Conservation (phyloP, 2,329 filamentous ascomycete species). For the Venturia carpophila region DNA sequence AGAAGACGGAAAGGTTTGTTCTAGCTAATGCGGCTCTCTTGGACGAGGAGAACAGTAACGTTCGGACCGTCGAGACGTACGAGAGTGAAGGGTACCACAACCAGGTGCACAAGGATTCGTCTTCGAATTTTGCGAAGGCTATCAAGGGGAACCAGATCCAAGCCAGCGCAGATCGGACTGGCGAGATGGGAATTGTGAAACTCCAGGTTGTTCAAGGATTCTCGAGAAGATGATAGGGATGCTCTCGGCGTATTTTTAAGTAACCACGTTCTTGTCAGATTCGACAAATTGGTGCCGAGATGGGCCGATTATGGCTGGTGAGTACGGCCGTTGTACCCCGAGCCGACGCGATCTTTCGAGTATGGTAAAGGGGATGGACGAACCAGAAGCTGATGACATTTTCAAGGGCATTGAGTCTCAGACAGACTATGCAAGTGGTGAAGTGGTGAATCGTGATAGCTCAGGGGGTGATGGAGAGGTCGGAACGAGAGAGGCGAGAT, state of each 20-base stretch:
- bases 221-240: not conserved
- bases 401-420: too few species aligned
- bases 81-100: constrained; percentile 5
- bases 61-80: constrained; percentile 12
- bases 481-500: not conserved
- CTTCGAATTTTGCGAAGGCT: not conserved
- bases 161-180: not conserved
- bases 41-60: constrained; percentile 2
- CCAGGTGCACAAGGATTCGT: not conserved
- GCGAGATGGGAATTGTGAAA: constrained; percentile 11
- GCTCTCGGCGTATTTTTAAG: not conserved
- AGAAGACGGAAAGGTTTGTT: not conserved
- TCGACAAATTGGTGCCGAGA: too few species aligned
- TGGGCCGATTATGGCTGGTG: too few species aligned
- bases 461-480: too few species aligned
- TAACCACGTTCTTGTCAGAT: too few species aligned
- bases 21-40: not conserved
- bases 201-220: constrained; percentile 17
- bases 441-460: too few species aligned
- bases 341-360: not conserved
- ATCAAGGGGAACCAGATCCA: not conserved
- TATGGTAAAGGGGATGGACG: not conserved
- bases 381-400: not conserved
- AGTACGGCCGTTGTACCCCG: not conserved
- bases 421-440: too few species aligned